phyloP scores from a whole-genome alignment of 2,329 filamentous ascomycete genomes.

The Beauveria varroae region DNA sequence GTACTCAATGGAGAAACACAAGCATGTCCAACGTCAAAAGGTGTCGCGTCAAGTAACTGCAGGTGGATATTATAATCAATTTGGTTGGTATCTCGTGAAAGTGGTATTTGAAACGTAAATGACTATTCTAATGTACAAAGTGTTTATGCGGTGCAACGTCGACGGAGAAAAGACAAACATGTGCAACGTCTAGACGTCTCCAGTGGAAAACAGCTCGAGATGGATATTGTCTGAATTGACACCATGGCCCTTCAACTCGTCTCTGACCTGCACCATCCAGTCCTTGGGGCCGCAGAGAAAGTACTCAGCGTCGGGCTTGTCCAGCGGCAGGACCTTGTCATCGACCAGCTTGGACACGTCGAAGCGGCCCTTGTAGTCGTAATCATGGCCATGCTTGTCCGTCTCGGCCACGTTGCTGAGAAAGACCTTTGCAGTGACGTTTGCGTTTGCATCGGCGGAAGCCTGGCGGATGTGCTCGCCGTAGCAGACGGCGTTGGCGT shows the following conservation, averaged over 20 bases:
- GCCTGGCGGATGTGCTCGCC: conserved; percentile 37
- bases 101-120: not conserved
- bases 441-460: conserved; percentile 19
- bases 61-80: conserved; percentile 44
- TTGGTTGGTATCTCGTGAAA: not conserved
- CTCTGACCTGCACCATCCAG: conserved; percentile 57
- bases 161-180: no score
- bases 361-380: conserved; percentile 48
- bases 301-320: conserved; percentile 49
- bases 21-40: conserved; percentile 15
- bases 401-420: conserved; percentile 37
- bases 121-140: not conserved
- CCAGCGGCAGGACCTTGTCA: conserved; percentile 42
- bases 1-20: not conserved
- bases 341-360: conserved; percentile 45
- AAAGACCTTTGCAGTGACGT: conserved; percentile 39
- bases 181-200: conserved; percentile 26
- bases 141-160: not conserved
- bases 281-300: conserved; percentile 59
- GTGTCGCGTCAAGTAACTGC: conserved; percentile 55
- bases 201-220: conserved; percentile 57
- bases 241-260: conserved; percentile 41
- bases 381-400: conserved; percentile 43
- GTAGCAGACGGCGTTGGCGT: conserved; percentile 47
- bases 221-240: conserved; percentile 49